These are phyloP conservation scores for Jackrogersella minutella DNA, from an alignment of 495 filamentous ascomycete genomes.

Conservation along the genomic window DNA sequence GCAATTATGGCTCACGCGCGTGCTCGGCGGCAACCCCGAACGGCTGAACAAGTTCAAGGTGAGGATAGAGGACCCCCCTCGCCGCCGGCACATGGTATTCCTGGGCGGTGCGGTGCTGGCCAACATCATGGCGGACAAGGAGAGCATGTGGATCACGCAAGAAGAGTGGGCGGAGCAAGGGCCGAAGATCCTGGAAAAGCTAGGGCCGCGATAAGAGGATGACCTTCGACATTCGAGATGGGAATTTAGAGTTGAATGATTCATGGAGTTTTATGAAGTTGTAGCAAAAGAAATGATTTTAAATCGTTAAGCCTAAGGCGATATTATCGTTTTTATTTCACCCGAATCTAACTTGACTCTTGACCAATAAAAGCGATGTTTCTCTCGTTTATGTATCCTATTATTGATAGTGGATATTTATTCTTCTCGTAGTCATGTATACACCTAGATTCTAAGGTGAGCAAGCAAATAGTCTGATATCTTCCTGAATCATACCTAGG, in stretches of 20 bases:
- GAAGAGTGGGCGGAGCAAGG: conserved; percentile 97
- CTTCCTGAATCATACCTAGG: neutral
- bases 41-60: conserved; percentile 98
- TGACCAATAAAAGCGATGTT: too few species aligned
- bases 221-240: neutral
- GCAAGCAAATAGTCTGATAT: neutral
- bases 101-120: conserved; percentile 95
- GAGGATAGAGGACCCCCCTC: conserved; percentile 95
- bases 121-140: conserved; percentile 98
- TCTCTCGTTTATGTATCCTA: too few species aligned
- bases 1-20: conserved; percentile 95
- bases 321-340: neutral
- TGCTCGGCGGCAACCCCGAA: conserved; percentile 88
- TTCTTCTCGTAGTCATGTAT: too few species aligned
- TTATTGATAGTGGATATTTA: too few species aligned
- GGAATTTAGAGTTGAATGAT: conserved; percentile 20
- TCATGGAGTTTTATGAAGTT: conserved; percentile 36
- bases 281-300: conserved; percentile 32
- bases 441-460: too few species aligned
- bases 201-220: conserved; percentile 74
- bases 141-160: conserved; percentile 98
- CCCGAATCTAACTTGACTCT: neutral
- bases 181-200: conserved; percentile 82
- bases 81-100: conserved; percentile 99
- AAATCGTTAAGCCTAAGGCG: conserved; percentile 12